Base-by-base conservation (phyloP, 2,329 filamentous ascomycete species). In the Coniochaeta ligniaria region DNA sequence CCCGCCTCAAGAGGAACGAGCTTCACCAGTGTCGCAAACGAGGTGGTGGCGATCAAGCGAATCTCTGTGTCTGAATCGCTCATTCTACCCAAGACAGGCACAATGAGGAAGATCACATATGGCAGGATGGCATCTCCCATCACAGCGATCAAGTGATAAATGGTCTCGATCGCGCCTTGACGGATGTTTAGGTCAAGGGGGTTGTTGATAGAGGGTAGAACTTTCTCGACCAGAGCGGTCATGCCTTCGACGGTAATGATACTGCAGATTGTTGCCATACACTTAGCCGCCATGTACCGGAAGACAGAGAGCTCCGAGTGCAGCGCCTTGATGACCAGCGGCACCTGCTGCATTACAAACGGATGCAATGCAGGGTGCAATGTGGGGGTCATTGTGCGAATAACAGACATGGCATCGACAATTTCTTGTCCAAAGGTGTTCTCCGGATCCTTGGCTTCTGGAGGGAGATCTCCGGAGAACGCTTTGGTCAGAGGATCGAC, bases 21-120 rank as follows among this genome's bases (percentile, higher is more conserved):
- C 76, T 99, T 99, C 66, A 99, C 95, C 8, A 99, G 80, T 0
- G 95, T 98, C 2, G 95, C 95, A 71, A 99, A 99, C 1, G 95
- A 96, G 0, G 95, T 99, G 0, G 95, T 99, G 4, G 95, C 92
- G 60, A 99, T 89, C 7, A 98, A 83, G 59, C 95, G 89, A 59
- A 99, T 90, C 71, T 98, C 95, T 65, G 96, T 94, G 71, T 99
- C 94, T 0, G 94, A 96, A 73, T 99, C 95, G 71, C 95, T 98
- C 95, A 99, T 99, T 52, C 95, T 88, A 59, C 95, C 95, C 58
- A 99, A 83, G 4, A 99, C 95, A 16, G 95, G 95, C 14, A 98
- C 96, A 62, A 99, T 96, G 65, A 99, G 85, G 85, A 99, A 99
- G 69, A 99, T 97, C 64, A 99, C 95, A 70, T 99, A 99, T 3